Evolutionary conservation across 2,329 filamentous ascomycete genomes (phyloP).

Genomic region (Nigrograna mackinnonii): DNA sequence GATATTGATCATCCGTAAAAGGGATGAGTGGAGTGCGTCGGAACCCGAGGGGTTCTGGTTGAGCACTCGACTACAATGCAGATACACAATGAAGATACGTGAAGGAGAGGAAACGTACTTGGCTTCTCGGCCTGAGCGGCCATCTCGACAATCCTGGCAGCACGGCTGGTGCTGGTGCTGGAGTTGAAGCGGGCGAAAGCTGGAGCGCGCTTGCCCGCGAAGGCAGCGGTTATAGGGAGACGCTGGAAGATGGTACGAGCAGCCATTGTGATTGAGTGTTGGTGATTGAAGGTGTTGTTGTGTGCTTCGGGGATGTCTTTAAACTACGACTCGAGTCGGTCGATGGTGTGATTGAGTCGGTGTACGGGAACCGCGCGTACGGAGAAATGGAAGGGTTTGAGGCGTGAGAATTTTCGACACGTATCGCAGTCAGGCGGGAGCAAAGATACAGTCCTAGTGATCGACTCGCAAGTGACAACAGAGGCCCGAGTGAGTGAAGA

Average conservation of each 20-base stretch:
- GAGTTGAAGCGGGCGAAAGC: constrained; percentile 36
- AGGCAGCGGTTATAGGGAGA: constrained; percentile 24
- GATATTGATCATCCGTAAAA: too few relatives aligned
- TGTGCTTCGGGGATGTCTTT: neutral
- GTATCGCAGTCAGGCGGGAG: too few relatives aligned
- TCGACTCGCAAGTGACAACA: too few relatives aligned
- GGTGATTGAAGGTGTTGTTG: neutral
- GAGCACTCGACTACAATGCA: too few relatives aligned
- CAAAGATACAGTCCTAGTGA: too few relatives aligned
- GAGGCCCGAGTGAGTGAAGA: too few relatives aligned
- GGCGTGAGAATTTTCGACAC: too few relatives aligned
- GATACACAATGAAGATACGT: neutral
- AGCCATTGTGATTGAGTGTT: constrained; percentile 12
- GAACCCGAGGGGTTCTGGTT: too few relatives aligned
- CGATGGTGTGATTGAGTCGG: neutral
- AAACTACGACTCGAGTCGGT: neutral
- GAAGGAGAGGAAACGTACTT: constrained; percentile 14
- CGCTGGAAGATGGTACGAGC: constrained; percentile 17
- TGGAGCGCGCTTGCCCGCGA: constrained; percentile 20
- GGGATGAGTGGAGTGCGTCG: too few relatives aligned
- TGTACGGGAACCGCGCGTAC: too few relatives aligned
- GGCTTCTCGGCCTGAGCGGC: constrained; percentile 34
- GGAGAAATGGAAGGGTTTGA: too few relatives aligned
- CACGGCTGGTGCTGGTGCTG: constrained; percentile 19
- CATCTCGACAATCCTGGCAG: constrained; percentile 32